Conservation (phyloP, 768 basidiomycete genomes). For the Amyloporia xantha region DNA sequence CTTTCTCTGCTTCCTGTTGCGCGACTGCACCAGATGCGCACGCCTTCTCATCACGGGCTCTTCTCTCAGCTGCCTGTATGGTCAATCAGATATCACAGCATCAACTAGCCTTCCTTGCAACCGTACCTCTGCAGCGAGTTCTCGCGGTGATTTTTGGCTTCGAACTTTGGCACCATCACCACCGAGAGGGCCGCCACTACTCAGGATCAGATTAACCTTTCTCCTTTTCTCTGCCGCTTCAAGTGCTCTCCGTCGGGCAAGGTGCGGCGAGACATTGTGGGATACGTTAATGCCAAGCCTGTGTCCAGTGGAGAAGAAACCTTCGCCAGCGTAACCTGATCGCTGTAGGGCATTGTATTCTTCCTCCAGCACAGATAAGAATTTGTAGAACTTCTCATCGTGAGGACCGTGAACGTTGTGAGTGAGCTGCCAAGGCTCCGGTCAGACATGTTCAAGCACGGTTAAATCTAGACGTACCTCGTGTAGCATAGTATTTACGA, state of each 20-base stretch:
- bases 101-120: neutral
- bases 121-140: constrained; percentile 67
- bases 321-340: constrained; percentile 86
- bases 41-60: constrained; percentile 63
- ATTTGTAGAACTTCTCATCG: constrained; percentile 77
- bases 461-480: constrained; percentile 47
- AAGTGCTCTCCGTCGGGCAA: constrained; percentile 61
- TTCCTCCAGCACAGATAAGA: constrained; percentile 66
- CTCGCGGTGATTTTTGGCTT: constrained; percentile 41
- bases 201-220: constrained; percentile 35
- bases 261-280: constrained; percentile 59
- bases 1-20: constrained; percentile 59
- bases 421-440: constrained; percentile 52
- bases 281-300: constrained; percentile 62
- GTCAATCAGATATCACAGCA: constrained; percentile 1
- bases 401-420: constrained; percentile 89
- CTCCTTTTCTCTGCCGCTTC: constrained; percentile 76
- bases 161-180: constrained; percentile 32
- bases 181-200: constrained; percentile 56
- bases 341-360: constrained; percentile 77
- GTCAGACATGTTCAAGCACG: neutral
- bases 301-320: constrained; percentile 75
- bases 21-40: constrained; percentile 61
- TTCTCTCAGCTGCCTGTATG: constrained; percentile 77
- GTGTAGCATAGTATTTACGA: constrained; percentile 85